These are phyloP conservation scores for Nephelium lappaceum DNA, from an alignment of 345 rosid genomes.

Conservation along the genomic window DNA sequence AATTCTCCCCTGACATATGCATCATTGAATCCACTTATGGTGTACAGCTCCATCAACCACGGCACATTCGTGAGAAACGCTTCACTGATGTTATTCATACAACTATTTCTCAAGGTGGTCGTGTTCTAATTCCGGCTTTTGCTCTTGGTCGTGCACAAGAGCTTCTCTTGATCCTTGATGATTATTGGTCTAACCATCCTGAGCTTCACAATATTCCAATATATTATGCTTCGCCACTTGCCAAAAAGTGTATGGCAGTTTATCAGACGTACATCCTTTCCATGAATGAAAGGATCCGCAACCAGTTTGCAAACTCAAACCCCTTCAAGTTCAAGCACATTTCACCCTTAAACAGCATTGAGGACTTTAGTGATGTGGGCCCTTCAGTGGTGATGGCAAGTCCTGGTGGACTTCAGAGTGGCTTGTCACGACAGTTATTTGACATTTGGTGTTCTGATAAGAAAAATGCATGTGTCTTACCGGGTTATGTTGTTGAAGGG, in stretches of 20 bases:
- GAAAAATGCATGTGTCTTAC: slow-evolving; percentile 85
- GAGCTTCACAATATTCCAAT: slow-evolving; percentile 91
- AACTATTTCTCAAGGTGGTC: slow-evolving; percentile 86
- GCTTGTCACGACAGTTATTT: slow-evolving; percentile 85
- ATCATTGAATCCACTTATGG: slow-evolving; percentile 95
- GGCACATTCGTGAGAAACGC: slow-evolving; percentile 86
- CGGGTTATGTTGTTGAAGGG: slow-evolving; percentile 89
- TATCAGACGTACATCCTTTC: slow-evolving; percentile 94
- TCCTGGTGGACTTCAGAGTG: slow-evolving; percentile 92
- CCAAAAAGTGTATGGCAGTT: slow-evolving; percentile 93
- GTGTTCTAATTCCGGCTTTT: slow-evolving; percentile 82
- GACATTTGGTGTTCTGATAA: slow-evolving; percentile 92
- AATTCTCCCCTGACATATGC: slow-evolving; percentile 95
- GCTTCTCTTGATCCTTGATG: slow-evolving; percentile 82
- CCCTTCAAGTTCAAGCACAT: slow-evolving; percentile 95
- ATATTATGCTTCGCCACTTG: slow-evolving; percentile 94
- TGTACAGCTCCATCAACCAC: slow-evolving; percentile 94
- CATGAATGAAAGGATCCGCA: slow-evolving; percentile 92
- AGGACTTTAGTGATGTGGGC: slow-evolving; percentile 82
- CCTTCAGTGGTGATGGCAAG: slow-evolving; percentile 97
- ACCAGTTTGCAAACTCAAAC: slow-evolving; percentile 88
- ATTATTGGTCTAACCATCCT: slow-evolving; percentile 86
- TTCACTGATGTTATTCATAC: slow-evolving; percentile 93
- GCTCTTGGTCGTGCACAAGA: slow-evolving; percentile 91
- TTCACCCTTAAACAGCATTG: slow-evolving; percentile 77